Evolutionary conservation across 305 asterid genomes (phyloP), one percentile per base, ranked within the genome.

Genomic region (Stenogyne calaminthoides): DNA sequence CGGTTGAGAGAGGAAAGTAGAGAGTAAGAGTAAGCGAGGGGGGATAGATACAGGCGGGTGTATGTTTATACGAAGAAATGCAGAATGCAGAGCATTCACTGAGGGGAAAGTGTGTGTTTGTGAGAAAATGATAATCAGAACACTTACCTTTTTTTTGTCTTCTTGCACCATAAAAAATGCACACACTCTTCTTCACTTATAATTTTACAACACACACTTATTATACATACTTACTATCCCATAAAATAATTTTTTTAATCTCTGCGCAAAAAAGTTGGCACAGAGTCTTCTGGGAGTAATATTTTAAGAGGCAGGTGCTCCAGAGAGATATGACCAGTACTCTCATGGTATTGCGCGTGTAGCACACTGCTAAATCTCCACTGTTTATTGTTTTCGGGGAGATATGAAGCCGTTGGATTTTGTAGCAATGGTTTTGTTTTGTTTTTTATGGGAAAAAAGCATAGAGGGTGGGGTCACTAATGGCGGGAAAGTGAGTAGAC

Each of bases 401-500:
- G 42, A 51, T 29, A 7, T 9, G 9, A 16, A 10, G 59, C 19
- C 77, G 71, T 59, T 9, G 47, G 80, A 67, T 72, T 16, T 72
- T 6, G 67, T 59, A 42, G 1, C 9, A 18, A 49, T 27, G 18
- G 46, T 29, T 25, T 67, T 27, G 15, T 11, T 57, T 11, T 70
- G 12, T 61, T 46, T 5, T 22, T 47, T 4, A 9, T 6, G 76
- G 58, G 49, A 19, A 72, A 72, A 62, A 49, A 20, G 70, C 19
- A 71, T 37, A 55, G 58, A 19, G 49, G 25, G 18, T 69, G 64
- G 80, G 73, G 77, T 56, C 65, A 65, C 69, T 58, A 34, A 58
- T 77, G 74, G 81, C 74, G 74, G 74, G 65, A 77, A 77, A 72
- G 72, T 29, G 66, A 46, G 57, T 5, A 37, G 56, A 14, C n/a